These are phyloP conservation scores for Pleurotus tuoliensis DNA, from an alignment of 768 basidiomycete genomes.

Conservation along the genomic window DNA sequence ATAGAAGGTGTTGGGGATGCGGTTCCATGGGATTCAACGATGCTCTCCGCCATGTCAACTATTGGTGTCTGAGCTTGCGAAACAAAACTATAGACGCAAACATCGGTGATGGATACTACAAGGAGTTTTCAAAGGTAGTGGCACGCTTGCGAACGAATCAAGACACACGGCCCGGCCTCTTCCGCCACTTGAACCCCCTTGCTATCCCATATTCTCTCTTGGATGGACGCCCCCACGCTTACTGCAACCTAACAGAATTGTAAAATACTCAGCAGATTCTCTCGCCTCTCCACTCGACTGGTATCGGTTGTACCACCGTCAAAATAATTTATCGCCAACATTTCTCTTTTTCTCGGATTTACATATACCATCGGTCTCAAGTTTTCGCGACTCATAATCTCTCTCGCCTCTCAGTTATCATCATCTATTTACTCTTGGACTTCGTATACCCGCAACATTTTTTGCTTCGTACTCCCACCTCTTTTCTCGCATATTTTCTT, in stretches of 20 bases:
- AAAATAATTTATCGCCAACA: neutral
- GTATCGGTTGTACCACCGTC: conserved; percentile 4
- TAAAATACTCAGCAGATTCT: conserved; percentile 5
- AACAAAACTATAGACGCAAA: neutral
- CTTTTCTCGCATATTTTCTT: neutral
- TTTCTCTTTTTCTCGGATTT: neutral
- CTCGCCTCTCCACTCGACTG: neutral
- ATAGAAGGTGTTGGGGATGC: conserved; percentile 1
- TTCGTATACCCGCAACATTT: conserved; percentile 1
- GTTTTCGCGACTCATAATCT: conserved; percentile 1
- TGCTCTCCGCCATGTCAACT: conserved; percentile 1
- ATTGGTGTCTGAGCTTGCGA: neutral
- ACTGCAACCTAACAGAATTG: neutral
- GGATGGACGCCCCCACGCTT: no score
- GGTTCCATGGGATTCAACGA: conserved; percentile 2
- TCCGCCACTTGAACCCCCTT: neutral
- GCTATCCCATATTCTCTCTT: no score
- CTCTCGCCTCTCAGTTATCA: conserved; percentile 6
- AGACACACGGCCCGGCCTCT: conserved; percentile 6
- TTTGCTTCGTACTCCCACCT: neutral
- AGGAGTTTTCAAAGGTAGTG: neutral
- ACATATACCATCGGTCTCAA: neutral
- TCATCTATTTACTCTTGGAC: conserved; percentile 8
- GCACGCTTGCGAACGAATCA: conserved; percentile 2
- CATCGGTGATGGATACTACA: neutral